Evolutionary conservation across 2,329 filamentous ascomycete species (phyloP), one percentile per base, ranked within the genome.

Genomic region (Aspergillus transmontanensis): DNA sequence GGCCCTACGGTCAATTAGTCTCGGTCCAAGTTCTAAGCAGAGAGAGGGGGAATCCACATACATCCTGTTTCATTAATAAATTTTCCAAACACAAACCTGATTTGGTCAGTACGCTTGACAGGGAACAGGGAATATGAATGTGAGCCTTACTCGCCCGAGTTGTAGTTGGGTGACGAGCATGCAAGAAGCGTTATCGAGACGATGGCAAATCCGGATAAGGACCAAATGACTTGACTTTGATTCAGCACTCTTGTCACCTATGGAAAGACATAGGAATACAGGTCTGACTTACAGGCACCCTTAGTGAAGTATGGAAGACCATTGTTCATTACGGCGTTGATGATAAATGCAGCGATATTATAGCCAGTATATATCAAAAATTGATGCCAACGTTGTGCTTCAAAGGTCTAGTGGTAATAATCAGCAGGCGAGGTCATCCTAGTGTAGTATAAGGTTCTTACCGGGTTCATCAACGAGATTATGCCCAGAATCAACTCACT

Each of bases 321-420:
- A 3, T 81, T 78, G 68, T 87, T 89, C 72, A 84, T 80, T 67
- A 91, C 89, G 1, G 87, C 85, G 66, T 92, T 92, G 75, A 91
- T 79, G 55, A 85, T 61, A 63, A 91, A 86, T 3, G 87, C 87
- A 19, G 85, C 76, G 26, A 87, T 62, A 6, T 86, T 89, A 72
- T 88, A 89, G 7, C 76, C 88, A 51, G 90, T 83, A 75, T 92
- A 92, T 55, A 92, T 88, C 32, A 92, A 79, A 75, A 92, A 92
- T 67, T 91, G 87, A 69, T 93, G 89, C 88, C 89, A 92, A 4
- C 85, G 71, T 71, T 89, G 76, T 2, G 85, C 64, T 26, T 82
- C 79, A 71, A 89, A 92, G 57, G 51, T 50, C 75, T 69, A 58
- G 14, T 71, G 12, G 11, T 16, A 19, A n/a, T 2, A n/a, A 10